These are phyloP conservation scores for Croton laevigatus DNA, from an alignment of 441 rosid species.

Conservation along the genomic window DNA sequence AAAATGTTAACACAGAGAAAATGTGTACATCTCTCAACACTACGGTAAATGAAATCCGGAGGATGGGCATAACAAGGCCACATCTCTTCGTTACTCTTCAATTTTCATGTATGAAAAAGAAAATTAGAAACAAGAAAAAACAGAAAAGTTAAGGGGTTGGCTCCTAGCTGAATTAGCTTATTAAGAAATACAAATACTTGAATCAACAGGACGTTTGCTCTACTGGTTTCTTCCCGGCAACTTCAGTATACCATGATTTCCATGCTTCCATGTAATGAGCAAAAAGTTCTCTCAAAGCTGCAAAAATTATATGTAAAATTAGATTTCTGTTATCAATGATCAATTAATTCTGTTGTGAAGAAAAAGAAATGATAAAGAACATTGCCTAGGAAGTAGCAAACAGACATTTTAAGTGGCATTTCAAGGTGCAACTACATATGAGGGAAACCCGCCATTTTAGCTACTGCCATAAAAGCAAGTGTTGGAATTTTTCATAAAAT, in stretches of 20 bases:
- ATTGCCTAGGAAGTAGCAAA: background rate
- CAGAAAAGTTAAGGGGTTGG: background rate
- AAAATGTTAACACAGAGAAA: constrained; percentile 10
- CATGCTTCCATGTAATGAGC: constrained; percentile 88
- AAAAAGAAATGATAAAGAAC: background rate
- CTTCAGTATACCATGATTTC: constrained; percentile 82
- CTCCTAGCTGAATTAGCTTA: background rate
- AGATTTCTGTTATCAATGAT: background rate
- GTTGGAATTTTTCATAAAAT: too few species aligned
- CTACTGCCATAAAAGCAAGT: too few species aligned
- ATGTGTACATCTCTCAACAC: constrained; percentile 13
- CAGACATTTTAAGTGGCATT: too few species aligned
- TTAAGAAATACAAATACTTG: background rate
- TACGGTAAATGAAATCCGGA: background rate
- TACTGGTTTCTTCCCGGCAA: constrained; percentile 51
- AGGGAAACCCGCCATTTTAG: too few species aligned
- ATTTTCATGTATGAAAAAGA: background rate
- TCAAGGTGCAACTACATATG: too few species aligned
- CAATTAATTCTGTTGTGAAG: background rate
- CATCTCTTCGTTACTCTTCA: constrained; percentile 12
- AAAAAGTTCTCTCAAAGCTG: constrained; percentile 85
- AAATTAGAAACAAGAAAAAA: background rate
- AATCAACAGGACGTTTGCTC: constrained; percentile 32
- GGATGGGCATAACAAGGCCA: constrained; percentile 21
- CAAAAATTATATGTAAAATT: constrained; percentile 21